Percentiles rank a stretch among this genome's conserved stretches.
phyloP scores from a whole-genome alignment of 495 filamentous ascomycete genomes.

The Sabuloglossum arenarium region DNA sequence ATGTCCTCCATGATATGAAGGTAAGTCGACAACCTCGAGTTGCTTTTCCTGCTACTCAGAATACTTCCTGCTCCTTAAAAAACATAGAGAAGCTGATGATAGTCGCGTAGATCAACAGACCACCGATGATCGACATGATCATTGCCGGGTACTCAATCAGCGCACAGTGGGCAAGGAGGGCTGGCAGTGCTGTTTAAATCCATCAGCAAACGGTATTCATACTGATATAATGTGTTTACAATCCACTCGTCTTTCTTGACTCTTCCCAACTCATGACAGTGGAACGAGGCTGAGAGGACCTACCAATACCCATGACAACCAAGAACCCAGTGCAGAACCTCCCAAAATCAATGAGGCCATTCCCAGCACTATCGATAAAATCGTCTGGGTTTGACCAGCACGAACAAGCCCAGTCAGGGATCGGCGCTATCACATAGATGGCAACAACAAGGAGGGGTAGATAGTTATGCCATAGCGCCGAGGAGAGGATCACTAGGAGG shows the following conservation, averaged over 20 bases:
- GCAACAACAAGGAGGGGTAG: constrained; percentile 84
- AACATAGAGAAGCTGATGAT: constrained; percentile 97
- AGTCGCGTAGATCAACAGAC: constrained; percentile 87
- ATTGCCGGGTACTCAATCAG: constrained; percentile 69
- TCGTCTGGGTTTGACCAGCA: constrained; percentile 86
- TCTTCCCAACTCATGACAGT: not conserved
- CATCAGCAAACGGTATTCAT: not conserved
- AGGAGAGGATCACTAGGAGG: constrained; percentile 95
- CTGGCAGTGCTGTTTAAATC: constrained; percentile 53
- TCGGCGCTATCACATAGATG: constrained; percentile 80
- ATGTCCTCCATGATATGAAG: not conserved
- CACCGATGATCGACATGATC: constrained; percentile 86
- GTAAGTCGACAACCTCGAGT: not conserved
- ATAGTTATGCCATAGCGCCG: constrained; percentile 83
- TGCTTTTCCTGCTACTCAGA: constrained; percentile 12
- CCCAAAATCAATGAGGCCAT: constrained; percentile 65
- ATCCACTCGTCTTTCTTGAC: not conserved
- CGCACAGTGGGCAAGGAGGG: constrained; percentile 63
- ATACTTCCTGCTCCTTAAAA: constrained; percentile 92
- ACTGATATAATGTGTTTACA: not conserved
- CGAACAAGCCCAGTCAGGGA: constrained; percentile 89
- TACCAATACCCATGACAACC: constrained; percentile 96
- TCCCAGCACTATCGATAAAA: constrained; percentile 73
- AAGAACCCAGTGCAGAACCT: constrained; percentile 88
- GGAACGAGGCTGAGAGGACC: constrained; percentile 15